Conservation (phyloP, 495 filamentous ascomycete genomes). For the Bathelium albidoporum region DNA sequence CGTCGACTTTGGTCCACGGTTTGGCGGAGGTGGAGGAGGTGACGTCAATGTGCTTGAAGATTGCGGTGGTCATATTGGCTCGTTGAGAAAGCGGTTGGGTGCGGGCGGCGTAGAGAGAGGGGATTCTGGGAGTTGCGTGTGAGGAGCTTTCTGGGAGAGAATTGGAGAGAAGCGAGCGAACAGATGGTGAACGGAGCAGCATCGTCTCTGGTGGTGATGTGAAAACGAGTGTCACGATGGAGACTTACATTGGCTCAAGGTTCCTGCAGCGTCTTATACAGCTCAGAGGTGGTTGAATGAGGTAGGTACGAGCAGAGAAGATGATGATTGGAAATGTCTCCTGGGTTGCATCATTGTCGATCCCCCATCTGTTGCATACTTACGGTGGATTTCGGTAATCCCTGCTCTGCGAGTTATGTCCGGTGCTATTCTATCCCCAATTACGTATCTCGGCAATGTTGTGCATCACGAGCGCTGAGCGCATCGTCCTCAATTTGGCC, state of each 20-base stretch:
- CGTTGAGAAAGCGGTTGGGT: not conserved
- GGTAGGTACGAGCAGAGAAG: no score
- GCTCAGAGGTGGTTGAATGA: not conserved
- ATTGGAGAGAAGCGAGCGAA: not conserved
- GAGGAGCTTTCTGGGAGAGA: not conserved
- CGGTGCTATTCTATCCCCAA: no score
- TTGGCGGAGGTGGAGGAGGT: constrained; percentile 18
- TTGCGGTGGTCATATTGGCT: constrained; percentile 28
- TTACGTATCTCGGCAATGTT: no score
- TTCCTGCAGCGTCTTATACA: not conserved
- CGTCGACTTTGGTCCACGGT: constrained; percentile 32
- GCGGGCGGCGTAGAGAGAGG: not conserved
- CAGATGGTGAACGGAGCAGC: not conserved
- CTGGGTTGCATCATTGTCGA: not conserved
- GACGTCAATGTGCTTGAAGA: constrained; percentile 31
- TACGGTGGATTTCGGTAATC: not conserved
- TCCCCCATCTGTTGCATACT: not conserved
- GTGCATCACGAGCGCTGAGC: no score
- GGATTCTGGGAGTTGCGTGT: not conserved
- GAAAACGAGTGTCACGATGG: not conserved
- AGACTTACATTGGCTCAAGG: not conserved
- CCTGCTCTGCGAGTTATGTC: constrained; percentile 1
- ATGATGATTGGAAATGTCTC: constrained; percentile 5
- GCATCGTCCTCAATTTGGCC: not conserved
- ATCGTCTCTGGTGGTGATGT: not conserved